Percentiles rank a stretch among this genome's conserved stretches.
These are phyloP conservation scores for Salix arbutifolia DNA, from an alignment of 345 rosid species.

Conservation along the genomic window DNA sequence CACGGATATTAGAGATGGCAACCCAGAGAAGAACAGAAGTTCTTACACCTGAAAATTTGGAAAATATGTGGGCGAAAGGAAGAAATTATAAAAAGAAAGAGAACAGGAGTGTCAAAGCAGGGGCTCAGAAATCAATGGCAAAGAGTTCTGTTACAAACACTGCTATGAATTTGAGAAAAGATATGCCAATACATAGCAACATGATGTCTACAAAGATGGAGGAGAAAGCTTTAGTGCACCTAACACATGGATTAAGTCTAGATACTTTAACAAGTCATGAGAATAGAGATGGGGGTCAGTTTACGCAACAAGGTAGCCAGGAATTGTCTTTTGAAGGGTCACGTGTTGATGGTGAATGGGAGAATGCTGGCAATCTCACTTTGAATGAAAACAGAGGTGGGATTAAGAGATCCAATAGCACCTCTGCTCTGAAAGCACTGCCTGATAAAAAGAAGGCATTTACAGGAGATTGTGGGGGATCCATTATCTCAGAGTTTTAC, in stretches of 20 bases:
- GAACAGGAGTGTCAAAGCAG: constrained; percentile 39
- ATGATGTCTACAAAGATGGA: constrained; percentile 33
- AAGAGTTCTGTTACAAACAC: constrained; percentile 21
- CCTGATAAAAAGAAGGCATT: constrained; percentile 46
- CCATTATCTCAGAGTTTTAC: constrained; percentile 75
- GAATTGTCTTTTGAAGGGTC: constrained; percentile 27
- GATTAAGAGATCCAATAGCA: constrained; percentile 83
- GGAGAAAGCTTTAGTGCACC: constrained; percentile 33
- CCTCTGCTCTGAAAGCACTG: constrained; percentile 54
- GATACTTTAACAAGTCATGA: constrained; percentile 36
- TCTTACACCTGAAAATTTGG: constrained; percentile 97
- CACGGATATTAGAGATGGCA: constrained; percentile 68
- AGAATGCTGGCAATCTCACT: constrained; percentile 19
- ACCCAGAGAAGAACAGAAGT: constrained; percentile 92
- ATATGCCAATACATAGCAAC: constrained; percentile 20
- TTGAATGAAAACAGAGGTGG: constrained; percentile 49
- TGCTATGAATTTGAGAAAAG: constrained; percentile 25
- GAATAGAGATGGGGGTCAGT: constrained; percentile 15
- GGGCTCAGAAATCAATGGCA: constrained; percentile 24
- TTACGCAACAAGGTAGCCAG: constrained; percentile 25
- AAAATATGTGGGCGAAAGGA: constrained; percentile 98
- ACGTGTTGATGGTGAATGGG: constrained; percentile 25
- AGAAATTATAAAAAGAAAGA: constrained; percentile 81
- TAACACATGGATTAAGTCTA: constrained; percentile 33
- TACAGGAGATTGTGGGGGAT: constrained; percentile 50